Percentiles rank a stretch among this genome's conserved stretches.
Evolutionary conservation across 2,329 filamentous ascomycete species (phyloP).

Genomic region (Aureobasidium melanogenum): DNA sequence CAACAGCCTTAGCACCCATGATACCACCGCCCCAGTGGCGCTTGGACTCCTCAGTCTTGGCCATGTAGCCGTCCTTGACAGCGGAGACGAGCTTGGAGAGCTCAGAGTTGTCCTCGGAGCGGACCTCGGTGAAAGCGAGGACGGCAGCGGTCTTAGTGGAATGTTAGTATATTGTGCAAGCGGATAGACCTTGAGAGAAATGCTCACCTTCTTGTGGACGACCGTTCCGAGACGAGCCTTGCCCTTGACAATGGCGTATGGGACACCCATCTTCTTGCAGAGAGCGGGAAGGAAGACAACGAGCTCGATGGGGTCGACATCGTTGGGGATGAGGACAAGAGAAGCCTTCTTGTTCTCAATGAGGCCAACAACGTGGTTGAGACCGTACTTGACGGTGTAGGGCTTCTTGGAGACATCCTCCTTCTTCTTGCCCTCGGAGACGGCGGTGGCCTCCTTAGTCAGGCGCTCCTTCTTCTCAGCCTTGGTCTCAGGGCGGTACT

Average conservation of each 20-base stretch:
- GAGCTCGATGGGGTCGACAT: conserved; percentile 98
- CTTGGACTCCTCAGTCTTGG: conserved; percentile 86
- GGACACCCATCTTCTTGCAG: conserved; percentile 99
- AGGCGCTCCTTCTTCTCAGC: conserved; percentile 99
- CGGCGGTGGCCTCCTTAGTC: conserved; percentile 92
- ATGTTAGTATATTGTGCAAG: conserved; percentile 20
- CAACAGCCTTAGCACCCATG: conserved; percentile 92
- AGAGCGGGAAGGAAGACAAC: conserved; percentile 98
- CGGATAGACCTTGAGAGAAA: background rate
- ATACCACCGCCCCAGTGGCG: conserved; percentile 99
- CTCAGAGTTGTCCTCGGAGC: conserved; percentile 96
- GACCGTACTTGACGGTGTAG: conserved; percentile 97
- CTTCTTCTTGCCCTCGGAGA: conserved; percentile 99
- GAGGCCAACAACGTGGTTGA: conserved; percentile 97
- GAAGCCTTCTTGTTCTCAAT: conserved; percentile 99
- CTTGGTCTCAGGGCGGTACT: conserved; percentile 99
- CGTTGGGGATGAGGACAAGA: conserved; percentile 96
- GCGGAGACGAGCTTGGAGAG: conserved; percentile 91
- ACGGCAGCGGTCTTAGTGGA: conserved; percentile 84
- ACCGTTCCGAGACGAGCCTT: conserved; percentile 98
- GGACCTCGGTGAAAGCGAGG: conserved; percentile 90
- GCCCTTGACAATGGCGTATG: conserved; percentile 99
- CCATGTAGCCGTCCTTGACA: conserved; percentile 96
- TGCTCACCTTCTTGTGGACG: conserved; percentile 92
- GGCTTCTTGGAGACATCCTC: conserved; percentile 99